Conservation (phyloP, 306 rosid genomes). For the Sindora glabra region DNA sequence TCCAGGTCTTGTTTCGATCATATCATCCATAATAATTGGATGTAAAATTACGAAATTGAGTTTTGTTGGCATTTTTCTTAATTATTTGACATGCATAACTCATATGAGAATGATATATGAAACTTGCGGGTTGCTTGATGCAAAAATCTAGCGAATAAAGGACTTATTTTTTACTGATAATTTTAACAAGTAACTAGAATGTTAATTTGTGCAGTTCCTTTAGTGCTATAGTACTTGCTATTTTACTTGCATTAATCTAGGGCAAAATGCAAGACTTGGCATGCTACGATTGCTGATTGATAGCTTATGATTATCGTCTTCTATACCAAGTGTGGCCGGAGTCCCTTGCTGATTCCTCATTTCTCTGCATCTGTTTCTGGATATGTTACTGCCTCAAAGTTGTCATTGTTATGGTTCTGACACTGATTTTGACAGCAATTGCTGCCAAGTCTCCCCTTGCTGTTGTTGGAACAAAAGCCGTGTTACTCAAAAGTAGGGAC, state of each 20-base stretch:
- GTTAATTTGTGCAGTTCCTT: neutral
- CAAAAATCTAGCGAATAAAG: neutral
- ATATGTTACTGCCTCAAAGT: no score
- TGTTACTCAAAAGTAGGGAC: conserved; percentile 67
- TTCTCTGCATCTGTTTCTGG: no score
- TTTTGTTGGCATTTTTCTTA: neutral
- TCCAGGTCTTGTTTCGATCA: no score
- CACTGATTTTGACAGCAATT: conserved; percentile 37
- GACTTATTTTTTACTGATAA: neutral
- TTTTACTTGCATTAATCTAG: neutral
- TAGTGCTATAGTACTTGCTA: neutral
- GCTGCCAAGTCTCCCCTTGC: conserved; percentile 71
- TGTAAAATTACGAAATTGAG: neutral
- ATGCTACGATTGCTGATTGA: neutral
- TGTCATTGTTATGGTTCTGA: neutral
- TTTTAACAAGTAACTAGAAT: neutral
- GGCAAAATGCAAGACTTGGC: neutral
- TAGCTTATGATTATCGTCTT: neutral
- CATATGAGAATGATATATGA: no score
- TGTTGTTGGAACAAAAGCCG: conserved; percentile 68
- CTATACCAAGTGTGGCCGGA: no score
- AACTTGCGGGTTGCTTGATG: neutral
- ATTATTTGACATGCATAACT: no score
- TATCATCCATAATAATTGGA: neutral
- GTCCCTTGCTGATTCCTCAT: no score